Percentiles rank a stretch among this genome's conserved stretches.
Conservation (phyloP, 371 early-diverging fungal genomes). For the Mortierella sp. region DNA sequence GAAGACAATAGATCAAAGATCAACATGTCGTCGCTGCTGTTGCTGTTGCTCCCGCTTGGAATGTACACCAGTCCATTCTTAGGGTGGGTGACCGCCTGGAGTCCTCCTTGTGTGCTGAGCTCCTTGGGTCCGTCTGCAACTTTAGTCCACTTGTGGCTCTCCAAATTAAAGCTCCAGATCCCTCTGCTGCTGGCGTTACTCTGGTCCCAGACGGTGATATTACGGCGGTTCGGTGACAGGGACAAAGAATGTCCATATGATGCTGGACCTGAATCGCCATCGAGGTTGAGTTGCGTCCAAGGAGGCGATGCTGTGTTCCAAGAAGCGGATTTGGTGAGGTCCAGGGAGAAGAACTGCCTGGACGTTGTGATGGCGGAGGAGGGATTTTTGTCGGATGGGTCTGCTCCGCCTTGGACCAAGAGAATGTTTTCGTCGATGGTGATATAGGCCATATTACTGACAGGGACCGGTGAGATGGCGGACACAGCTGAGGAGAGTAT, state of each 20-base stretch:
- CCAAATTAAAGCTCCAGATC: neutral
- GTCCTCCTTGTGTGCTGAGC: neutral
- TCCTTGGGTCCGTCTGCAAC: neutral
- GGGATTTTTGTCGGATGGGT: neutral
- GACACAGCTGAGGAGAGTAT: neutral
- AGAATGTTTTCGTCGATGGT: conserved; percentile 2
- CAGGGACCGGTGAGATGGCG: neutral
- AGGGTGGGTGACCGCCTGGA: neutral
- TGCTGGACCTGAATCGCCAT: neutral
- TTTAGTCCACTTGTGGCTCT: neutral
- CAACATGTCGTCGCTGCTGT: neutral
- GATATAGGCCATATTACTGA: neutral
- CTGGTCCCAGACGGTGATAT: neutral
- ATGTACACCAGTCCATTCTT: neutral
- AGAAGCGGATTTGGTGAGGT: neutral
- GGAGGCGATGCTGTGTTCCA: neutral
- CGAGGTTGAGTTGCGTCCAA: conserved; percentile 1
- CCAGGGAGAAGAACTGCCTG: neutral
- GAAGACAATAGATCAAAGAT: neutral
- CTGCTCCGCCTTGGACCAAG: neutral
- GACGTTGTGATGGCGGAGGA: neutral
- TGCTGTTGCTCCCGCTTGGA: neutral
- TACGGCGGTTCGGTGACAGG: neutral
- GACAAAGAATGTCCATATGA: neutral
- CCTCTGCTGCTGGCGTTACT: neutral